Base-by-base conservation (phyloP, 805 yeast species). In the Wickerhamomyces mucosus region DNA sequence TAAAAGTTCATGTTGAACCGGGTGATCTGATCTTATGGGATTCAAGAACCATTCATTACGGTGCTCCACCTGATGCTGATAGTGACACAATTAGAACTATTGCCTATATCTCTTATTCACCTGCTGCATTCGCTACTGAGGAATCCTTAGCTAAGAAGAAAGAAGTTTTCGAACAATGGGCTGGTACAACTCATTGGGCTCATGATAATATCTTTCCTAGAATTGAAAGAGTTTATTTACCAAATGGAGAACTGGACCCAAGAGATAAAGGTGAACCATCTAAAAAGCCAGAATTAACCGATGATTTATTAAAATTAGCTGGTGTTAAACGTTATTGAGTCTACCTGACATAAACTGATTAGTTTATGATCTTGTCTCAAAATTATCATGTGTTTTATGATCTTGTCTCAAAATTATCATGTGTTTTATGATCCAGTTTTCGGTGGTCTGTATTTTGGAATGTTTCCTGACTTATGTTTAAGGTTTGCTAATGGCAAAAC, bases 21-120 rank as follows among this genome's bases (percentile, higher is more conserved):
- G 61, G 61, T 26, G 61, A 56, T 38, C 37, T 55, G 32, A 51
- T 56, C 22, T 21, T 56, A 5, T 56, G 61, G 61, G 61, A 55
- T 34, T 55, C 61, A 8, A 44, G 59, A 43, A 35, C 43, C 3
- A 33, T 45, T 18, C 61, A 55, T 35, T 54, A 50, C 44, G 59
- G 59, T 13, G 43, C 36, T 24, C 46, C 43, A 18, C 59, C 58
- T 19, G 40, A 40, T 7, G 42, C 38, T 6, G 43, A 38, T 8
- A 36, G 51, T 21, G 38, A 44, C n/a, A 37, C 37, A 24, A 45
- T 56, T 29, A 45, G 59, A 38, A 45, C 58, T 4, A 39, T 49
- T 18, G 48, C 54, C 5, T 55, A 54, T 34, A 43, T 50, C 15
- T 43, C 52, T 20, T 54, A 51, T 33, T 46, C 55, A 2, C 57